Evolutionary conservation across 176 grass and related monocot species (phyloP).

Genomic region (Cenchrus americanus): DNA sequence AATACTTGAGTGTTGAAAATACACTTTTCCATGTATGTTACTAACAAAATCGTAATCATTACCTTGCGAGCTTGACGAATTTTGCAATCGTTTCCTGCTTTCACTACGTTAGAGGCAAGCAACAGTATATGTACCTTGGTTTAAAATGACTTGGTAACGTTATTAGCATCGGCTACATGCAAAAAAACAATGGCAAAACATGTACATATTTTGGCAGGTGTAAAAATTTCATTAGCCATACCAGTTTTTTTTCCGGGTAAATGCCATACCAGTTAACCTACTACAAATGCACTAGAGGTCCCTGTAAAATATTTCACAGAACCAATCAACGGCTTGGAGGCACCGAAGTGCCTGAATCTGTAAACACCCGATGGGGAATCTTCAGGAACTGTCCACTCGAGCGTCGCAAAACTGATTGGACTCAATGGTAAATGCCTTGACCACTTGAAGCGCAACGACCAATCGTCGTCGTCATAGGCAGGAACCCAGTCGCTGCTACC

Average conservation of each 20-base stretch:
- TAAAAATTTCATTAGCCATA: not conserved
- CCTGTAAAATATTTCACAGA: slow-evolving; percentile 81
- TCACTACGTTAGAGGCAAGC: too few relatives aligned
- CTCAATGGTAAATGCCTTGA: slow-evolving; percentile 69
- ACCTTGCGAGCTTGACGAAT: too few relatives aligned
- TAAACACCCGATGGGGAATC: slow-evolving; percentile 65
- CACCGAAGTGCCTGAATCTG: slow-evolving; percentile 89
- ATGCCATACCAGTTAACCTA: slow-evolving; percentile 36
- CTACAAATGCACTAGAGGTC: slow-evolving; percentile 70
- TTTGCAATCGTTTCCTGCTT: too few relatives aligned
- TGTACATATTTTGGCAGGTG: not conserved
- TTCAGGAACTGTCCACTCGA: slow-evolving; percentile 86
- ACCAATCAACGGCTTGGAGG: slow-evolving; percentile 80
- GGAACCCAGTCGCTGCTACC: slow-evolving; percentile 62
- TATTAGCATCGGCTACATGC: slow-evolving; percentile 9
- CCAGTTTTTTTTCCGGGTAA: not conserved
- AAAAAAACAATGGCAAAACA: not conserved
- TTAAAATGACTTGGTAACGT: not conserved
- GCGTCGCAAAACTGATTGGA: slow-evolving; percentile 63
- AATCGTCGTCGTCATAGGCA: slow-evolving; percentile 87
- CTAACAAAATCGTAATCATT: too few relatives aligned
- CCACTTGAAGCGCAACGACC: slow-evolving; percentile 88
- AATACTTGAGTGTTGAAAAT: too few relatives aligned
- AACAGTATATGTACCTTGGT: not conserved
- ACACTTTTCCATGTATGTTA: too few relatives aligned